Evolutionary conservation across 1,284 basidiomycete species (phyloP), one percentile per base, ranked within the genome.

Genomic region (Irpex sp.): DNA sequence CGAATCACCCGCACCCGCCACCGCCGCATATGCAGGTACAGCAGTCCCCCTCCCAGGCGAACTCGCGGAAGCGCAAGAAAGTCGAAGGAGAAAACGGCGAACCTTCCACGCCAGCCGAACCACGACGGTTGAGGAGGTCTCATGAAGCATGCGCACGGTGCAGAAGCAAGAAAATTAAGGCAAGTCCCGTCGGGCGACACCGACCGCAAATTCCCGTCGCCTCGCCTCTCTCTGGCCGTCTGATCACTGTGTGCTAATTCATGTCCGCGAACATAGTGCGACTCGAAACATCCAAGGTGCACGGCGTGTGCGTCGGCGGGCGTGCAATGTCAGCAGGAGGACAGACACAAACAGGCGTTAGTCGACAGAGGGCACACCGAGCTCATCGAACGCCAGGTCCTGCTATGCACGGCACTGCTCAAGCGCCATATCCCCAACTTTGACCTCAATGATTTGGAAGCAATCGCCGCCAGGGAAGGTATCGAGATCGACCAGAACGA

Each of bases 111-210:
- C 77, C 83, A 60, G 82, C 85, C 63, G 90, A 92, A 74, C 88
- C 90, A 58, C 84, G 91, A 71, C 85, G 91, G 64, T 83, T 93
- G 71, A 82, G 91, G 70, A 86, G 92, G 71, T 92, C 91, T 70
- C 91, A 93, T 79, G 92, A 93, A 78, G 91, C 91, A 67, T 93
- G 91, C 81, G 87, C 91, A 68, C 85, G 92, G 74, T 93, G 92
- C 82, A 89, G 92, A 83, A 89, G 87, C 79, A 93, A 93, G 85
- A 92, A 93, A 88, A 93, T 92, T 79, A 93, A 93, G 89, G 92
- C 88, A 89, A 87, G 89, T 89, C 82, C 86, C 85, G 87, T 83
- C 89, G 89, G 89, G 83, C 82, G 82, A 84, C 82, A 85, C 88
- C 88, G 87, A 86, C 88, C 86, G 87, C 86, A 90, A 89, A 82